Evolutionary conservation across 1,284 basidiomycete species (phyloP), one percentile per base, ranked within the genome.

Genomic region (Coriolopsis trogii): DNA sequence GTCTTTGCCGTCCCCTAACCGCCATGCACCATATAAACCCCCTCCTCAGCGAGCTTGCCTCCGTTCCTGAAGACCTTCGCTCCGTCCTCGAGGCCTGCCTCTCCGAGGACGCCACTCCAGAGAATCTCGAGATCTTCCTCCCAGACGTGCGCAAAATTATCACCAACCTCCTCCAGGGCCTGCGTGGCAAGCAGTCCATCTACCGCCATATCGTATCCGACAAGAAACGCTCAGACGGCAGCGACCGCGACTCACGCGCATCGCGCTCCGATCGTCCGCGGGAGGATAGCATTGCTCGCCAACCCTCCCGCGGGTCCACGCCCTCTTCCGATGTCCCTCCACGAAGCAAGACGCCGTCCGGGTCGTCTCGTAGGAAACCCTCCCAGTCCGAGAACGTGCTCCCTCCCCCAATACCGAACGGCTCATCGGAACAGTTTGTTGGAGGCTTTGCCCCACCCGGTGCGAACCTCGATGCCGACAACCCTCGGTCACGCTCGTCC

Each of bases 91-190:
- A 99, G 72, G 82, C 87, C 62, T 92, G 93, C 65, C 78, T 98
- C 34, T 85, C 93, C 6, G 95, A 98, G 71, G 92, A 96, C 49
- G 94, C 95, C 26, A 89, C 83, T 0, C 79, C 82, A 6, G 86
- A 90, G 46, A 94, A 91, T 54, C 85, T 99, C 54, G 92, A 96
- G 45, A 74, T 88, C 2, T 97, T 94, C 73, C 82, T 98, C 4
- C 96, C 97, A 18, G 85, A 85, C 56, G 95, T 98, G 41, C 87
- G 96, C 41, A 82, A 85, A 61, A 97, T 98, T 68, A 98, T 99
- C 69, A 96, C 95, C 45, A 88, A 85, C 63, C 80, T 99, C 4
- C 73, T 99, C 25, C 92, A 95, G 63, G 97, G 95, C 5, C 78
- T 99, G 23, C 91, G 96, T 56, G 82, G 79, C 51, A 98, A 98